These are phyloP conservation scores for Lecanicillium sp. DNA, from an alignment of 2,329 filamentous ascomycete genomes.

Conservation along the genomic window DNA sequence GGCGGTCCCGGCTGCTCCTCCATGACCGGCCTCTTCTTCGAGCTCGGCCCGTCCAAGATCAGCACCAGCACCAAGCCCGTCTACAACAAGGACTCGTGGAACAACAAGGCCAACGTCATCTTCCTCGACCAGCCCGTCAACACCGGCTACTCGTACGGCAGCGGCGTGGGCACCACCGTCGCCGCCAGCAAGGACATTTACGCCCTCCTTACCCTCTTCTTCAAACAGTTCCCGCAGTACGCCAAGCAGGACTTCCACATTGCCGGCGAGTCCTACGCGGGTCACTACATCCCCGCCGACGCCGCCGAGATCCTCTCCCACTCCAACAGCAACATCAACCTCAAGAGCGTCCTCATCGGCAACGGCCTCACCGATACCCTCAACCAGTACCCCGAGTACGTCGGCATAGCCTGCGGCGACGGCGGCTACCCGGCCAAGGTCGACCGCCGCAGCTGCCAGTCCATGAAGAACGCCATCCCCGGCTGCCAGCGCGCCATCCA, in stretches of 20 bases:
- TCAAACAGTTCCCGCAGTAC: conserved; percentile 97
- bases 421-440: conserved; percentile 89
- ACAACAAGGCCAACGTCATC: conserved; percentile 94
- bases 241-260: conserved; percentile 96
- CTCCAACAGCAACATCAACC: conserved; percentile 96
- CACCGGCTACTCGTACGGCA: conserved; percentile 95
- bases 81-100: conserved; percentile 90
- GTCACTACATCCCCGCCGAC: conserved; percentile 93
- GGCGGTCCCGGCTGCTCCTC: conserved; percentile 96
- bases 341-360: conserved; percentile 90
- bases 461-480: conserved; percentile 88
- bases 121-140: conserved; percentile 99
- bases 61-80: conserved; percentile 73
- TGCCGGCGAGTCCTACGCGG: conserved; percentile 89
- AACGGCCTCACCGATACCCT: conserved; percentile 92
- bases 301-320: conserved; percentile 85
- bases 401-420: conserved; percentile 94
- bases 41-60: conserved; percentile 85
- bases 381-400: conserved; percentile 93
- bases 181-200: conserved; percentile 98
- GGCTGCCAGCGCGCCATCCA: conserved; percentile 85
- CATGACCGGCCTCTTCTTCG: conserved; percentile 92
- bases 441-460: conserved; percentile 64
- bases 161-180: conserved; percentile 84
- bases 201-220: conserved; percentile 93